A percentile compares a stretch with the other conserved stretches of the same genome.
Evolutionary conservation across 179 eudicot genomes (phyloP).

Genomic region (Drosera spatulata): DNA sequence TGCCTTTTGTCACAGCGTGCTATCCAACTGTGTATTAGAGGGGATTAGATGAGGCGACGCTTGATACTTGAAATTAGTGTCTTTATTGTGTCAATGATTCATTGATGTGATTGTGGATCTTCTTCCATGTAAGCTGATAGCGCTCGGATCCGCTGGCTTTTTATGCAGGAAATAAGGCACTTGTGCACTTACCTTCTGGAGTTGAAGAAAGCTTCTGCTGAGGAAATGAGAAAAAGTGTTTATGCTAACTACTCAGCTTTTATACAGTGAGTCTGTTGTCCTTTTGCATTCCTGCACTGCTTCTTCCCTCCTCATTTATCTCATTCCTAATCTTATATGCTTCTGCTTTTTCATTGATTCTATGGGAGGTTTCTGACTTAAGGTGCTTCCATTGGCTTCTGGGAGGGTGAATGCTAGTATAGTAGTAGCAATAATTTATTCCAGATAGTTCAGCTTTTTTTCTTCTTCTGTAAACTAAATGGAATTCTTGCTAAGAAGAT

Average conservation of each 20-base stretch:
- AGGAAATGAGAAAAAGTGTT: conserved; percentile 97
- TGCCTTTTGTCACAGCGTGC: too few relatives aligned
- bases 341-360: background rate
- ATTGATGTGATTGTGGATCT: background rate
- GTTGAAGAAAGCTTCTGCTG: conserved; percentile 90
- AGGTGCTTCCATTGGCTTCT: background rate
- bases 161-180: conserved; percentile 69
- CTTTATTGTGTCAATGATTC: background rate
- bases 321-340: background rate
- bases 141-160: background rate
- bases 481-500: too few relatives aligned
- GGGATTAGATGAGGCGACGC: too few relatives aligned
- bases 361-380: background rate
- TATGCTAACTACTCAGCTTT: conserved; percentile 92
- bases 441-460: too few relatives aligned
- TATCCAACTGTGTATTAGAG: too few relatives aligned
- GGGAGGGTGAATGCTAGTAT: background rate
- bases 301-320: background rate
- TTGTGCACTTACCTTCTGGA: conserved; percentile 62
- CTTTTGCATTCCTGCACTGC: background rate
- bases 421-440: background rate
- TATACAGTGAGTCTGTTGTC: conserved; percentile 52
- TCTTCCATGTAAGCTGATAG: background rate
- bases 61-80: too few relatives aligned
- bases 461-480: too few relatives aligned